phyloP scores from a whole-genome alignment of 2,329 filamentous ascomycete genomes.

The Arthrobotrys megalospora region DNA sequence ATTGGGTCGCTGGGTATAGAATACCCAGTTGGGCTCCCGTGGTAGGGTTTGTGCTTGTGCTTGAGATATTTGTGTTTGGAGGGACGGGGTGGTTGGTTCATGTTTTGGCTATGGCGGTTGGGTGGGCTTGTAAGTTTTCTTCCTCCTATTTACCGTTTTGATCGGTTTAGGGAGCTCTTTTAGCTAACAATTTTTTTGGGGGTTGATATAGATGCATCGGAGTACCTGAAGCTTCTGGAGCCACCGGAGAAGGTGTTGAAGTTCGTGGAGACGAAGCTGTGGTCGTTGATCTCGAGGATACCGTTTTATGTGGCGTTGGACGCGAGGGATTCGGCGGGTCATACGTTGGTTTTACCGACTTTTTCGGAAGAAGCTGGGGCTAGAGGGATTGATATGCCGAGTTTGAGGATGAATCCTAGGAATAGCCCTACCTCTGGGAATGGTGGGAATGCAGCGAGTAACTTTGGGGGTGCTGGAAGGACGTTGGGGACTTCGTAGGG shows the following conservation, averaged over 20 bases:
- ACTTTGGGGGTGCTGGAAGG: constrained; percentile 54
- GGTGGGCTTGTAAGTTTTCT: constrained; percentile 81
- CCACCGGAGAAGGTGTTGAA: constrained; percentile 89
- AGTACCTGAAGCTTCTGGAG: constrained; percentile 89
- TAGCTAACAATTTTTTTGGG: neutral
- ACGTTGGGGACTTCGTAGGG: constrained; percentile 29
- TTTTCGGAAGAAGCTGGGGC: constrained; percentile 41
- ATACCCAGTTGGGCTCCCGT: constrained; percentile 93
- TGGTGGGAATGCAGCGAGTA: constrained; percentile 1
- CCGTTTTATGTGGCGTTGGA: constrained; percentile 55
- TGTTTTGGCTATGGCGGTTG: constrained; percentile 83
- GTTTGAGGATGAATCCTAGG: constrained; percentile 56
- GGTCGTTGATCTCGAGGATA: constrained; percentile 70
- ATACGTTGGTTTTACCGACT: constrained; percentile 51
- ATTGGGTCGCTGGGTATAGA: constrained; percentile 74
- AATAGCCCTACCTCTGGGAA: constrained; percentile 33
- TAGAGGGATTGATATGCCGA: constrained; percentile 54
- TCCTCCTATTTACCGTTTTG: neutral
- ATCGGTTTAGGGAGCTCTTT: neutral
- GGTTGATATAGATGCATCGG: constrained; percentile 77
- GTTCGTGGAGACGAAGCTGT: constrained; percentile 90
- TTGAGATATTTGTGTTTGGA: constrained; percentile 83
- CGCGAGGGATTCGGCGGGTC: constrained; percentile 42
- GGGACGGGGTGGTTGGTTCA: constrained; percentile 89
- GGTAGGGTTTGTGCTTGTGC: constrained; percentile 77